A percentile compares a stretch with the other conserved stretches of the same genome.
Evolutionary conservation across 139 green algal genomes (phyloP).

Genomic region (Nannochloris sp.): DNA sequence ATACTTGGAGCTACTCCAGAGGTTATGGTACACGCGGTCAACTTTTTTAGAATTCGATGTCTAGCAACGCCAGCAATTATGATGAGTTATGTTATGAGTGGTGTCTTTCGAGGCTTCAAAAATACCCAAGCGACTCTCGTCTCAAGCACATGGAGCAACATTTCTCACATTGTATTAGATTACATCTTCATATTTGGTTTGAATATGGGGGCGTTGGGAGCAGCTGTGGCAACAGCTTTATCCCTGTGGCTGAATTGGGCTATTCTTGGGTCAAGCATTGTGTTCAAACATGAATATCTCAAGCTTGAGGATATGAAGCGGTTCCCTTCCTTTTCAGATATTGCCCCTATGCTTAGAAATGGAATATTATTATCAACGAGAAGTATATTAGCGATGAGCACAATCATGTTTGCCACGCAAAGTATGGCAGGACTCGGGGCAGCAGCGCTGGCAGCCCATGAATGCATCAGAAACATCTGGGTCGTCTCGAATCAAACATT

Average conservation of each 20-base stretch:
- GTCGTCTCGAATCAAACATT: slow-evolving; percentile 24
- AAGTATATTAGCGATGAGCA: slow-evolving; percentile 27
- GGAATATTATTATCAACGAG: slow-evolving; percentile 22
- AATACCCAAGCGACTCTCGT: slow-evolving; percentile 26
- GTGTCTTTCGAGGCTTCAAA: slow-evolving; percentile 30
- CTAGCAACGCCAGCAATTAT: slow-evolving; percentile 29
- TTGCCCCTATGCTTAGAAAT: slow-evolving; percentile 26
- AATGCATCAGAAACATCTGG: slow-evolving; percentile 32
- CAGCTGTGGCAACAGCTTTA: slow-evolving; percentile 52
- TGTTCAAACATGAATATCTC: slow-evolving; percentile 19
- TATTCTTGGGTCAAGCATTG: slow-evolving; percentile 20
- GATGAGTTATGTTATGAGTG: slow-evolving; percentile 22
- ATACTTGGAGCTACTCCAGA: slow-evolving; percentile 22
- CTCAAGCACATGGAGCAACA: slow-evolving; percentile 18
- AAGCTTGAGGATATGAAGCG: slow-evolving; percentile 16
- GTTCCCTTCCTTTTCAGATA: slow-evolving; percentile 10
- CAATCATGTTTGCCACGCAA: slow-evolving; percentile 22
- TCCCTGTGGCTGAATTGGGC: slow-evolving; percentile 39
- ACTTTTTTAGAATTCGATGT: slow-evolving; percentile 26
- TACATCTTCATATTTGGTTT: slow-evolving; percentile 36
- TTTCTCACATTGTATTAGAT: slow-evolving; percentile 37
- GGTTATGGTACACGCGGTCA: slow-evolving; percentile 18
- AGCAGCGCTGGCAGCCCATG: slow-evolving; percentile 25
- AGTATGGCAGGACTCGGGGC: slow-evolving; percentile 25
- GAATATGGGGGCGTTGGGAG: slow-evolving; percentile 48